Evolutionary conservation across 176 grass and related monocot genomes (phyloP), one percentile per base, ranked within the genome.

Genomic region (Tuctoria greenei): DNA sequence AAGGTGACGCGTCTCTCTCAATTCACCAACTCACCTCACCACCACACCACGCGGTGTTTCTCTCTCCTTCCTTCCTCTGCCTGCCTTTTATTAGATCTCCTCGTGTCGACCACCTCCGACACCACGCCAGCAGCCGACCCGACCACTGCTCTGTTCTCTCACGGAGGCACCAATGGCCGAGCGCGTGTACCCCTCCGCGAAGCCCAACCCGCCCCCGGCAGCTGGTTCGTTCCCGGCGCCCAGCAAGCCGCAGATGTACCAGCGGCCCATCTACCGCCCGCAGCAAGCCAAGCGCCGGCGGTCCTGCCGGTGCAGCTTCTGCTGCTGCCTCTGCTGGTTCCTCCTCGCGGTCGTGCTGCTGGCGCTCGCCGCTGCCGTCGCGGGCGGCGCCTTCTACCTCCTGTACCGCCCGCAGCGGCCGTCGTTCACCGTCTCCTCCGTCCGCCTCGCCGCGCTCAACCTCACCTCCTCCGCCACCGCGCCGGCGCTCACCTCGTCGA

Each of bases 381-480:
- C 82, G 0, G 87, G 84, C 0, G 95, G 88, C 17, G 80, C 74
- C 23, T 88, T 99, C 89, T 99, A 99, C 73, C 59, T 99, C 1
- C 73, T 99, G 9, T 99, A 99, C 82, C 91, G 73, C 55, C 95
- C 95, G 38, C 95, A 88, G 11, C 95, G 89, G 21, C 95, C 95
- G 1, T 25, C 69, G 69, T 99, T 99, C 87, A 74, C 69, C 16
- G 82, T 99, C 55, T 84, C 86, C 34, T 85, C 86, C 28, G 43
- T 92, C 3, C 85, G 70, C 18, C 87, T 99, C 15, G 15, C 87
- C 17, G 54, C 82, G 12, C 78, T 92, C 40, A 95, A 95, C 71
- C 50, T 95, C 31, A 82, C 95, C 15, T 13, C 61, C 9, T 74
- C 91, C 45, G 12, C 78, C 27, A 66, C 91, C 35, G 64, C 87